phyloP scores from a whole-genome alignment of 371 early-diverging fungal genomes.

The Rhizopus microsporus region DNA sequence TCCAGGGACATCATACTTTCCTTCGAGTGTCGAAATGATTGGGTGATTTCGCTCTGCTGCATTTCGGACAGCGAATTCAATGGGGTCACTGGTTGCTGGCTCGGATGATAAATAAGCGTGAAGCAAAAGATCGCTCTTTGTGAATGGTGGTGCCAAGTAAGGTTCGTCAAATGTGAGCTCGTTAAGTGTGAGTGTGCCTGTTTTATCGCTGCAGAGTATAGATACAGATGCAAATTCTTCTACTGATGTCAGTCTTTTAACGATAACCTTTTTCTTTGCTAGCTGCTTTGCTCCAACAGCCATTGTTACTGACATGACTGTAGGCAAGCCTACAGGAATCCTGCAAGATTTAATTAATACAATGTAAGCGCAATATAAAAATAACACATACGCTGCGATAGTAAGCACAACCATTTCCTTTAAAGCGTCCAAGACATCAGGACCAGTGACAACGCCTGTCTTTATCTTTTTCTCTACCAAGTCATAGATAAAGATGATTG shows the following conservation, averaged over 20 bases:
- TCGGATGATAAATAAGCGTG: constrained; percentile 88
- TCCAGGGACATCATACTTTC: constrained; percentile 73
- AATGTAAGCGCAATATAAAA: background rate
- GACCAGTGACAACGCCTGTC: constrained; percentile 31
- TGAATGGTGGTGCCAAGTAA: constrained; percentile 70
- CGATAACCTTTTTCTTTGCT: constrained; percentile 91
- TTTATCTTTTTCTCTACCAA: constrained; percentile 52
- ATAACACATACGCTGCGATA: constrained; percentile 78
- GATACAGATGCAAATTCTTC: constrained; percentile 95
- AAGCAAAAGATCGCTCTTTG: constrained; percentile 82
- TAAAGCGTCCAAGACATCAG: constrained; percentile 65
- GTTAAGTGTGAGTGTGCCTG: constrained; percentile 95
- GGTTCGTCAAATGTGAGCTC: constrained; percentile 91
- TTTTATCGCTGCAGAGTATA: constrained; percentile 95
- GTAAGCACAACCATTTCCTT: constrained; percentile 87
- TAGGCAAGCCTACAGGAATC: constrained; percentile 95
- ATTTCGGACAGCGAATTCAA: constrained; percentile 84
- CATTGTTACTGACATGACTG: constrained; percentile 97
- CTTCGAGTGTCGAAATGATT: constrained; percentile 56
- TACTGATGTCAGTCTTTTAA: constrained; percentile 92
- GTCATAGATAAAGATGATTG: constrained; percentile 79
- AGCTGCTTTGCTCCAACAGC: constrained; percentile 94
- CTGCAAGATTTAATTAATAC: constrained; percentile 13
- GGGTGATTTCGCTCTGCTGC: constrained; percentile 81
- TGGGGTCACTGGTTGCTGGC: constrained; percentile 89